Base-by-base conservation (phyloP, 1,284 basidiomycete species). In the Sparassis latifolia region DNA sequence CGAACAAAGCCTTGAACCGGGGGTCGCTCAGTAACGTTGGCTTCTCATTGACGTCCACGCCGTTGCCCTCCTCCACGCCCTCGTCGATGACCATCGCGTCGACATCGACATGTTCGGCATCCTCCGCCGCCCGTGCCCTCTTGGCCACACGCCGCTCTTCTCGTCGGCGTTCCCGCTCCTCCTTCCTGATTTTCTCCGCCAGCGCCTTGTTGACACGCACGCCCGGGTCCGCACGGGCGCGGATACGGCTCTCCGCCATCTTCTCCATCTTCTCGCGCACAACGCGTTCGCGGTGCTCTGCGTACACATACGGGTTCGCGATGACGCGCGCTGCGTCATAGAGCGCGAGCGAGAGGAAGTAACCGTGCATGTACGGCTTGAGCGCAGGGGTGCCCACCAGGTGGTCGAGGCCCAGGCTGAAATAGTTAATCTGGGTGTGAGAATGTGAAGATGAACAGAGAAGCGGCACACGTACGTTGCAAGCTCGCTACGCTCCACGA, bases 351-450 rank as follows among this genome's bases (percentile, higher is more conserved):
- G 93, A 89, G 58, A 99, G 72, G 75, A 99, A 99, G 82, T 95
- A 98, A 45, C 97, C 97, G 69, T 99, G 97, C 96, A 99, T 98
- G 73, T 99, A 99, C 1, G 97, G 96, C 67, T 96, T 95, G 75
- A 99, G 87, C 10, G 91, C 82, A 9, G 93, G 85, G 1, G 94
- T 97, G 48, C 97, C 97, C 61, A 97, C 73, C 59, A 99, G 89
- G 67, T 97, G 91, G 58, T 93, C 87, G 67, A 99, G 71, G n/a
- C 92, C 90, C 52, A 97, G 82, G 41, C 88, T 92, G 58, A 20
- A 20, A 20, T 51, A 12, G 35, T 6, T 6, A 12, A 37, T 37
- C 6, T 37, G 35, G 35, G 35, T 6, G 35, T 37, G 35, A 37
- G 35, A 37, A 6, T 37, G 35, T 20, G 20, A 20, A 20, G 27